phyloP scores from a whole-genome alignment of 1,284 basidiomycete genomes.

The Ceratobasidium sp. region DNA sequence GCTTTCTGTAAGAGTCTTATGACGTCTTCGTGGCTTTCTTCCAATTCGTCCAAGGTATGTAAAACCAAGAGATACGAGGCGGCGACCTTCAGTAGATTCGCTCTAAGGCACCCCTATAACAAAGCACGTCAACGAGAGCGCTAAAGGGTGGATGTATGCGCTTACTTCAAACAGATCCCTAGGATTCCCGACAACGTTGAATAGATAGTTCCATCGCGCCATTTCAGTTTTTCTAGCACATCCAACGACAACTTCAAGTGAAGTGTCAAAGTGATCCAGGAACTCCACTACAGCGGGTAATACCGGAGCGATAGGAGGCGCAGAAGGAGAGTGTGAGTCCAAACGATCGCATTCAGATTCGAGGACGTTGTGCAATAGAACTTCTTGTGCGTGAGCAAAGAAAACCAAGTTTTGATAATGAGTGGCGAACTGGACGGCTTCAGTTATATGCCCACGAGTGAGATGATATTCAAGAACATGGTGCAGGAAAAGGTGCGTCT shows the following conservation, averaged over 20 bases:
- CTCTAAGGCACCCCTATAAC: constrained; percentile 79
- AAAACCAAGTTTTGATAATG: constrained; percentile 92
- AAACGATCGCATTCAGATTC: constrained; percentile 81
- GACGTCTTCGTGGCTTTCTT: constrained; percentile 83
- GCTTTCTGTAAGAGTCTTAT: constrained; percentile 82
- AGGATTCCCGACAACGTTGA: constrained; percentile 91
- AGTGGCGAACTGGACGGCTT: constrained; percentile 88
- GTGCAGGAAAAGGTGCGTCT: constrained; percentile 96
- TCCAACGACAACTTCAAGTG: constrained; percentile 93
- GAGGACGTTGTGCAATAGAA: constrained; percentile 92
- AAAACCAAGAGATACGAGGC: constrained; percentile 94
- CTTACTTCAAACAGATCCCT: constrained; percentile 88
- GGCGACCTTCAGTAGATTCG: constrained; percentile 86
- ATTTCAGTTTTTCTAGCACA: constrained; percentile 98
- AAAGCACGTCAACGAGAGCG: constrained; percentile 33
- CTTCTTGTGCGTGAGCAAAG: constrained; percentile 94
- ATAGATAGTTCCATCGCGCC: constrained; percentile 89
- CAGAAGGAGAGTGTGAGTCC: constrained; percentile 52
- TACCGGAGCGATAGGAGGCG: constrained; percentile 59
- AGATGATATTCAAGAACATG: constrained; percentile 91
- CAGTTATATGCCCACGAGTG: constrained; percentile 73
- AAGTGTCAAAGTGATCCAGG: constrained; percentile 92
- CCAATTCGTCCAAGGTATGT: constrained; percentile 91
- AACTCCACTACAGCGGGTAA: constrained; percentile 87
- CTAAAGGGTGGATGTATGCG: constrained; percentile 20